A percentile compares a stretch with the other conserved stretches of the same genome.
These are phyloP conservation scores for Datisca glomerata DNA, from an alignment of 306 rosid species.

Conservation along the genomic window DNA sequence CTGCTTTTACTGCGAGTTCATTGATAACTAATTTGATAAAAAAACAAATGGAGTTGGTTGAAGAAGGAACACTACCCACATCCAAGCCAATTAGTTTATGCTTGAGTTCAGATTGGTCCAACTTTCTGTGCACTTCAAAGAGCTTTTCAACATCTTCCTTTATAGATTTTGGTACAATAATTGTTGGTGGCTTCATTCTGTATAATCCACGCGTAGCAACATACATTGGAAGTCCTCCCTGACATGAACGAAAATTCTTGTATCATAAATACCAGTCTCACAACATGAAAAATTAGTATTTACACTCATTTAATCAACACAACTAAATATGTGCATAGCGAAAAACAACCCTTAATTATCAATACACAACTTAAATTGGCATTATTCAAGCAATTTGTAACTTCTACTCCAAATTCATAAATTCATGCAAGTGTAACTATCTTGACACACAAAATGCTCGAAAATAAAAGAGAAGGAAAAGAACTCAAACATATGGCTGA, in stretches of 20 bases:
- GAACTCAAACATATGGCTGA: background rate
- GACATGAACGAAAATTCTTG: too few relatives aligned
- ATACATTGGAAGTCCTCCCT: slow-evolving; percentile 95
- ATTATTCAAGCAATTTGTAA: too few relatives aligned
- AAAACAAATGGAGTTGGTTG: slow-evolving; percentile 8
- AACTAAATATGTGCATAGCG: too few relatives aligned
- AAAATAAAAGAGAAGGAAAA: background rate
- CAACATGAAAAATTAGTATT: too few relatives aligned
- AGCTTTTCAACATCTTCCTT: slow-evolving; percentile 72
- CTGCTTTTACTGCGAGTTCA: background rate
- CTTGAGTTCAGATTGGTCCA: slow-evolving; percentile 82
- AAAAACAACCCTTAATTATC: too few relatives aligned
- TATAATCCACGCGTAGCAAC: slow-evolving; percentile 88
- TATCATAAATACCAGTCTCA: too few relatives aligned
- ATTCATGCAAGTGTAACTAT: too few relatives aligned
- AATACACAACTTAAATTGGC: too few relatives aligned
- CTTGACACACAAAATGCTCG: too few relatives aligned
- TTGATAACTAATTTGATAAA: slow-evolving; percentile 5
- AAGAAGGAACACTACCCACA: slow-evolving; percentile 46
- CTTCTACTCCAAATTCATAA: too few relatives aligned
- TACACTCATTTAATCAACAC: too few relatives aligned
- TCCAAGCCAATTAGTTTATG: slow-evolving; percentile 74
- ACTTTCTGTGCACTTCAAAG: slow-evolving; percentile 67
- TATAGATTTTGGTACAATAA: slow-evolving; percentile 59
- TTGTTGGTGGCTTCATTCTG: slow-evolving; percentile 78